Base-by-base conservation (phyloP, 2,329 filamentous ascomycete genomes). In the Clarireedia hainanense region DNA sequence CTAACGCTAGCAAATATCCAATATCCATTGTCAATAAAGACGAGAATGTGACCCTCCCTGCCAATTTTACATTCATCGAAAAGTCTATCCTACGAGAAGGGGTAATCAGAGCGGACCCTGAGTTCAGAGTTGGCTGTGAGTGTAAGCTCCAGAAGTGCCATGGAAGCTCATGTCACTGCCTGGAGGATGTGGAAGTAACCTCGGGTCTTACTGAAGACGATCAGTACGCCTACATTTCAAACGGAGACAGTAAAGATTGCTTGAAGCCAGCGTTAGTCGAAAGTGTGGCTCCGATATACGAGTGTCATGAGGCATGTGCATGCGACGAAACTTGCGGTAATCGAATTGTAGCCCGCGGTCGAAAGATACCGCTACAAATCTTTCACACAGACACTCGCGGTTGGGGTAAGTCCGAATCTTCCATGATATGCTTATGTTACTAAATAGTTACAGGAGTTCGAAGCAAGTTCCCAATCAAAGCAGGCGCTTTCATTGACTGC, bases 401-500 rank as follows among this genome's bases (percentile, higher is more conserved):
- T 36, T 95, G 88, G 89, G 89, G 85, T 81, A 69, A 63, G 75
- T 14, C 20, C 70, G 12, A 2, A 5, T 27, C 46, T 14, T 34
- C 17, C 4, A 40, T 36, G 45, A 43, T 39, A 24, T 7, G 1
- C 26, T 26, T 17, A 36, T 17, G 1, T 37, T 34, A 47, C 59
- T 63, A 52, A 64, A 30, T 26, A 34, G 20, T 6, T 23, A 15
- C 53, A 83, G 81, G 85, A 34, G 80, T 95, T 0, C 78, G 82
- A 6, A 85, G 83, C 58, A 78, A 78, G 4, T 75, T 84, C 2
- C 74, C 82, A 20, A 79, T 95, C 2, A 78, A 79, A 54, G 76
- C 78, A 60, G 89, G 89, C 2, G 86, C 91, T 61, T 94, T 91
- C 64, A 81, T 95, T 42, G 89, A 92, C 67, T 80, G 80, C 6